Base-by-base conservation (phyloP, 768 basidiomycete species). In the Clitopilus passeckerianus region DNA sequence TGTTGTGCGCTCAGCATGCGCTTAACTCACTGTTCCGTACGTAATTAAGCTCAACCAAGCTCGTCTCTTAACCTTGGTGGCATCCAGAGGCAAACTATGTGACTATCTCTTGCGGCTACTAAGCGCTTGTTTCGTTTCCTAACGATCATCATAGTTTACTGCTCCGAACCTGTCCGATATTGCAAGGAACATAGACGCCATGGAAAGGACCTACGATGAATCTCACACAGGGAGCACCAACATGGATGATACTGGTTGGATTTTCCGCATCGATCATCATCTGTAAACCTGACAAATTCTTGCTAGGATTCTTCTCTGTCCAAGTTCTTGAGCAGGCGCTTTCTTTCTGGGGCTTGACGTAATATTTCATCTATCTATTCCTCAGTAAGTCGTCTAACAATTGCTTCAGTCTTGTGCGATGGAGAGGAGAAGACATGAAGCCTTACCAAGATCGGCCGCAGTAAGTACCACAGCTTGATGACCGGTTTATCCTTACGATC, bases 1-100 rank as follows among this genome's bases (percentile, higher is more conserved):
- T 90, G 83, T 81, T 93, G 30, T 94, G 92, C 68, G 92, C 91
- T 12, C 91, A 93, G 67, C 90, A 94, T 73, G 90, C 92, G 7
- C 77, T 94, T 33, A 94, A 93, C 68, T 83, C 83, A 16, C 77
- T 94, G 18, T 77, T 93, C 30, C 91, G 91, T 93, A 65, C 62
- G 87, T 80, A 52, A 58, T 44, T 53, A 53, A 27, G 30, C 62
- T 59, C 24, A 37, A 37, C 53, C 56, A 20, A 33, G 43, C 15
- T 59, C 37, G 64, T 59, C 46, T 58, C 46, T 54, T 57, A 57
- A 54, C 61, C 44, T 53, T 55, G 61, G 14, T 60, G 30, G 55
- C 60, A 55, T 57, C 43, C 56, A 79, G 79, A 80, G 64, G 76
- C 74, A 60, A 75, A 77, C 70, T 79, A 77, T 72, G 76, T 78